Evolutionary conservation across 192 early-diverging fungal genomes (phyloP), one percentile per base, ranked within the genome.

Genomic region (Gonapodya sp.): DNA sequence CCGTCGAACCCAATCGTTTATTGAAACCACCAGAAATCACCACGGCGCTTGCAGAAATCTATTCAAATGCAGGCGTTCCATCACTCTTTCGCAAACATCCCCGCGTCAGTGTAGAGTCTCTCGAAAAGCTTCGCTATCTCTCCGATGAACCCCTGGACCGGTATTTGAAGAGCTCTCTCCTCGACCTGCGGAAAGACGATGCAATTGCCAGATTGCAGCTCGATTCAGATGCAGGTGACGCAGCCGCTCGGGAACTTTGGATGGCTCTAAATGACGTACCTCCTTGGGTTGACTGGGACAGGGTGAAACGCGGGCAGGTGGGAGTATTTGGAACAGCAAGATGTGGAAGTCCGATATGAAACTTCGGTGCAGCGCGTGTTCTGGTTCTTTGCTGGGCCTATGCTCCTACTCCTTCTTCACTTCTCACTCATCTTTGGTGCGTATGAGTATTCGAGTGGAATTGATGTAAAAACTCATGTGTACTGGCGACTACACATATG

Each of bases 301-400:
- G 46, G 46, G 24, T 64, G 8, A 64, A 64, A 24, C 8, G 46
- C 8, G 46, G 46, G 8, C 46, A 64, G 46, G 46, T 64, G 8
- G 46, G 46, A 24, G 46, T 24, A 24, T 64, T 24, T 64, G 46
- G n/a, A 64, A 8, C 46, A 8, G 24, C 24, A 8, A 64, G 46
- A 64, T 64, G 46, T 64, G 8, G 46, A 64, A 24, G 8, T 8
- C 24, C 46, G 8, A 16, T 24, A 64, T 24, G 46, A 64, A 8
- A 24, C 8, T 64, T 64, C 46, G 8, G 8, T 24, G 46, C 46
- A 64, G 46, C 8, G 46, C 2, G 75, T 77, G 8, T 77, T 77
- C 75, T 77, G 75, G 75, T 34, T 31, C 30, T 77, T 77, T 77
- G 2, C 75, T 33, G 75, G 75, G 8, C 75, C 75, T 34, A 77